Base-by-base conservation (phyloP, 2,329 filamentous ascomycete species). In the Fusarium sp. region DNA sequence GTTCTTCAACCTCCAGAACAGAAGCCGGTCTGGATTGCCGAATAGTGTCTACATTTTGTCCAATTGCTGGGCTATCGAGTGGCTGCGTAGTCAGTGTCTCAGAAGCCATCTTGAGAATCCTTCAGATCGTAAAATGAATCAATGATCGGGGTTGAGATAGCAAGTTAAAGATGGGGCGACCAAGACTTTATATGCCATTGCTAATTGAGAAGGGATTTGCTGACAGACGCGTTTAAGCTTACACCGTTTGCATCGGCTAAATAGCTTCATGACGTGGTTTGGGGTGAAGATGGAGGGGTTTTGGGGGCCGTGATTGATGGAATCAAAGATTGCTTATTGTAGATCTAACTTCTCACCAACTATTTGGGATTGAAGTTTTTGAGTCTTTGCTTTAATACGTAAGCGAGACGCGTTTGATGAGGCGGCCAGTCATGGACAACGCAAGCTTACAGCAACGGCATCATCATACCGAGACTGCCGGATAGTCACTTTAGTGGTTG, bases 1-100 rank as follows among this genome's bases (percentile, higher is more conserved):
- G 49, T 1, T 74, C 65, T 38, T 73, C 70, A 0, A 74, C 17
- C 9, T 73, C 63, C 0, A 75, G 9, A 0, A 7, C 3, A 9
- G 72, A 71, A 0, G 40, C 18, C 2, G 52, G 65, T 4, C 58
- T 61, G 4, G 64, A 2, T 26, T 46, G 53, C 2, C 23, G 14
- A 2, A 44, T 6, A 2, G 48, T 8, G 3, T 14, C 10, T 15
- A 12, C 26, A 7, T 56, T 46, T 2, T 38, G 6, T 0, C 23
- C 32, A 18, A 14, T 1, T 0, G 20, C 11, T 3, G 18, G 3
- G 18, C 13, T 44, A 0, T 15, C 10, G 11, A 52, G 5, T 1
- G 40, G 32, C 8, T 11, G 45, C 14, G 68, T 27, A 4, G 52
- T 38, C 7, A 59, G 0, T 4, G 48, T 45, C 33, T 46, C 56